Conservation (phyloP, 768 basidiomycete genomes). For the Terana coerulea region DNA sequence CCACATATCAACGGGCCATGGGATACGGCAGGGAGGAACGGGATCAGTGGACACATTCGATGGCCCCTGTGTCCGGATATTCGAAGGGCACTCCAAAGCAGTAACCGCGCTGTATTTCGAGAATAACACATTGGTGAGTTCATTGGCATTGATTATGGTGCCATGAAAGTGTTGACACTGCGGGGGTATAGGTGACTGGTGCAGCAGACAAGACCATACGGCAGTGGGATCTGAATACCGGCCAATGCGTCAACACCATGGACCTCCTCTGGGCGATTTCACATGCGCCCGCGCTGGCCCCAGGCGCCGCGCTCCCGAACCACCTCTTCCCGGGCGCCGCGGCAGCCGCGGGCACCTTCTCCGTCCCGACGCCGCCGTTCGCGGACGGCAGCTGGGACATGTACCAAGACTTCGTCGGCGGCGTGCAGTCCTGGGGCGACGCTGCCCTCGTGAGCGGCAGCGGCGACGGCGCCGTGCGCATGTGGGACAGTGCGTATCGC, state of each 20-base stretch:
- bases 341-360: constrained; percentile 61
- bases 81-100: constrained; percentile 91
- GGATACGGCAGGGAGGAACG: no score
- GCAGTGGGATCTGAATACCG: constrained; percentile 96
- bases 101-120: constrained; percentile 96
- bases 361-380: constrained; percentile 81
- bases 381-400: constrained; percentile 91
- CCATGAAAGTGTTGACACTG: constrained; percentile 9
- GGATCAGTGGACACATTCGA: no score
- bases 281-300: constrained; percentile 58
- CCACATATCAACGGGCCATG: no score
- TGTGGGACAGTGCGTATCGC: constrained; percentile 94
- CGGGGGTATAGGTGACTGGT: constrained; percentile 81
- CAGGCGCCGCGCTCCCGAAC: constrained; percentile 38
- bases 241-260: constrained; percentile 99
- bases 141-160: neutral
- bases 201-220: constrained; percentile 98
- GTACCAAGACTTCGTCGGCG: constrained; percentile 97
- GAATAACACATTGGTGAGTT: constrained; percentile 81
- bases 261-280: constrained; percentile 99
- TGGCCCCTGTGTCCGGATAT: constrained; percentile 62
- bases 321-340: constrained; percentile 50
- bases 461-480: constrained; percentile 93
- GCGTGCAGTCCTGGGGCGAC: constrained; percentile 98
- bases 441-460: constrained; percentile 92